Percentiles rank a stretch among this genome's conserved stretches.
Evolutionary conservation across 2,329 filamentous ascomycete genomes (phyloP).

Genomic region (Colletotrichum higginsianum): DNA sequence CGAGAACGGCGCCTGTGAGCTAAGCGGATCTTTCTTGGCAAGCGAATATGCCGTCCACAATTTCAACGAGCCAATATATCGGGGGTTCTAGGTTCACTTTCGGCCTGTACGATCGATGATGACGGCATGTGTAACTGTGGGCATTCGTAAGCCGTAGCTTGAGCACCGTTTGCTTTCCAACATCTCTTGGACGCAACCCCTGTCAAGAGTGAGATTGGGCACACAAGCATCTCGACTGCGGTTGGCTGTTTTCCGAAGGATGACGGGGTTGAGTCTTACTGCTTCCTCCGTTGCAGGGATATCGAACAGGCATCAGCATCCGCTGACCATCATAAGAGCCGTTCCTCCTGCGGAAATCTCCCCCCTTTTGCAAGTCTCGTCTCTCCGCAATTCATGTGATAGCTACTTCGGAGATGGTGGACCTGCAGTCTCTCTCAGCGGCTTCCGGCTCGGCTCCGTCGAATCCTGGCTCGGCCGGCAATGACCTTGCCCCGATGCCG

Average conservation of each 20-base stretch:
- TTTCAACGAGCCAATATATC: too few relatives aligned
- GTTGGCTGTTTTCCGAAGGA: background rate
- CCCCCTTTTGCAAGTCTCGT: background rate
- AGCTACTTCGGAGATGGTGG: background rate
- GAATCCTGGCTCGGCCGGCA: conserved; percentile 2
- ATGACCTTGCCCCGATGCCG: conserved; percentile 14
- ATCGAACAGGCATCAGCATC: conserved; percentile 15
- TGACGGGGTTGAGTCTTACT: background rate
- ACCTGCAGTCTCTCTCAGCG: background rate
- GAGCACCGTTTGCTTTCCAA: too few relatives aligned
- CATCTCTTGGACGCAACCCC: background rate
- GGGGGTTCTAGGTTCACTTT: background rate
- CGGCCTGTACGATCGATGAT: too few relatives aligned
- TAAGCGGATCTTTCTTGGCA: background rate
- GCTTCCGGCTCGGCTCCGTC: conserved; percentile 4
- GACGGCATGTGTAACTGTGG: background rate
- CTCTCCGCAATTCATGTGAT: background rate
- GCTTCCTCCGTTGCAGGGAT: background rate
- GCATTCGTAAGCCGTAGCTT: background rate
- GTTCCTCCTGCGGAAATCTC: background rate
- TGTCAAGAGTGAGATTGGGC: background rate
- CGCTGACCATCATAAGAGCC: background rate
- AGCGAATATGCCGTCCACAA: background rate
- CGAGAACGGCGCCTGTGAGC: background rate
- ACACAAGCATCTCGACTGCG: background rate